A percentile compares a stretch with the other conserved stretches of the same genome.
phyloP scores from a whole-genome alignment of 2,329 filamentous ascomycete species.

The Fusarium phyllophilum region DNA sequence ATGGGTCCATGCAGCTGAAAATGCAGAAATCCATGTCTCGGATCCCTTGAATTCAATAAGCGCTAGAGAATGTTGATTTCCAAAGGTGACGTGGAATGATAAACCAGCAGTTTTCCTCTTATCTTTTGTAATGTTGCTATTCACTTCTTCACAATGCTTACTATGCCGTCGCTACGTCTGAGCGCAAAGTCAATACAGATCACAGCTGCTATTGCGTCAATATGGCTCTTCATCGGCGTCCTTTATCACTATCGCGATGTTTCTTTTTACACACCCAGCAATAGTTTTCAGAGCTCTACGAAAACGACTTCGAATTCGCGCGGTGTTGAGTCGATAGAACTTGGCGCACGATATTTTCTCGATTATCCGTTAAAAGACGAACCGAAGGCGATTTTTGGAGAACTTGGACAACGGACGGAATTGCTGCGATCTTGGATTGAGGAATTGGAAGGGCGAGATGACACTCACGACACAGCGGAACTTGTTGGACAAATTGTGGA shows the following conservation, averaged over 20 bases:
- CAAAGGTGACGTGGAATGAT: neutral
- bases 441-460: conserved; percentile 3
- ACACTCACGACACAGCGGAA: conserved; percentile 3
- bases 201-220: conserved; percentile 3
- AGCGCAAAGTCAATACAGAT: conserved; percentile 20
- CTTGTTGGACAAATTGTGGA: neutral
- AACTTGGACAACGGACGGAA: conserved; percentile 46
- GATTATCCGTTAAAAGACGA: conserved; percentile 45
- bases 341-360: conserved; percentile 40
- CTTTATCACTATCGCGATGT: conserved; percentile 12
- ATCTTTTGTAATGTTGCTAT: neutral
- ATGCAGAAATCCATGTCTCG: neutral
- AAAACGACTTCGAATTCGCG: neutral
- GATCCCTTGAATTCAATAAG: neutral
- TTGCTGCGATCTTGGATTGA: conserved; percentile 30
- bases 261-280: neutral
- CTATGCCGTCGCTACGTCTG: conserved; percentile 5
- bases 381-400: conserved; percentile 47
- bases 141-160: conserved; percentile 5
- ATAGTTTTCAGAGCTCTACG: neutral
- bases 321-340: neutral
- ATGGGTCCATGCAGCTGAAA: neutral
- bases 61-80: neutral
- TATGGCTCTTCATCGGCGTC: conserved; percentile 23
- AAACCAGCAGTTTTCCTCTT: neutral